A percentile compares a stretch with the other conserved stretches of the same genome.
phyloP scores from a whole-genome alignment of 192 early-diverging fungal species.

The Coemansia sp. region DNA sequence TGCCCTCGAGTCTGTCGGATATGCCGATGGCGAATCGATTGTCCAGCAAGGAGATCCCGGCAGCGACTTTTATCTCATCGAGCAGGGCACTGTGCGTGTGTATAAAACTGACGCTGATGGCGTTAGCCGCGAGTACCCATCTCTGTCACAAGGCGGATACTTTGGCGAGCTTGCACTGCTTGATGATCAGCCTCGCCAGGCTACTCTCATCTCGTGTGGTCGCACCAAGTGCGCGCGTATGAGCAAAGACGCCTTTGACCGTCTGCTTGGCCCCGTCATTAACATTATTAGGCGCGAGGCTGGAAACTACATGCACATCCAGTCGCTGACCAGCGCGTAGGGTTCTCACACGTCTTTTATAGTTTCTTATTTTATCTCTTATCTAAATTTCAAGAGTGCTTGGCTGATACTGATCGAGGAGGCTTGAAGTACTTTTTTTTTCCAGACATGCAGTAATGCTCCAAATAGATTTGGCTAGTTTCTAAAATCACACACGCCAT shows the following conservation, averaged over 20 bases:
- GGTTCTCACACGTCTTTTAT: neutral
- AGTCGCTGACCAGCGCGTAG: slow-evolving; percentile 24
- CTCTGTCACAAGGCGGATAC: slow-evolving; percentile 81
- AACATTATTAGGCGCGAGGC: slow-evolving; percentile 96
- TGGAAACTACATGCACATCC: slow-evolving; percentile 74
- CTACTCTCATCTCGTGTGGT: slow-evolving; percentile 83
- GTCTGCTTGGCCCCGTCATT: slow-evolving; percentile 90
- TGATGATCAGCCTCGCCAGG: slow-evolving; percentile 90
- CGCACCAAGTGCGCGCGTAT: slow-evolving; percentile 93
- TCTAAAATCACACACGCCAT: too few species aligned
- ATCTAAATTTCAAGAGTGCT: neutral
- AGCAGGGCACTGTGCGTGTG: slow-evolving; percentile 83
- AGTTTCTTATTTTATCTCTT: neutral
- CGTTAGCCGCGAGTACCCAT: slow-evolving; percentile 69
- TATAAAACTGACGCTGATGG: slow-evolving; percentile 79
- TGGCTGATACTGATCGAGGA: too few species aligned
- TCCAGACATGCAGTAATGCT: too few species aligned
- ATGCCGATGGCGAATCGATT: slow-evolving; percentile 77
- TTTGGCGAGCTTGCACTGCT: slow-evolving; percentile 98
- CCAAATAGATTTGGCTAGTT: too few species aligned
- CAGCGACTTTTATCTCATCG: slow-evolving; percentile 94
- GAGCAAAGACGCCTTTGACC: slow-evolving; percentile 92
- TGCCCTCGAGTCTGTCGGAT: slow-evolving; percentile 90
- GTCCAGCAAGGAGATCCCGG: slow-evolving; percentile 93
- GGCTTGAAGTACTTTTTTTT: too few species aligned